Evolutionary conservation across 2,329 filamentous ascomycete genomes (phyloP).

Genomic region (Cladosporium sp.): DNA sequence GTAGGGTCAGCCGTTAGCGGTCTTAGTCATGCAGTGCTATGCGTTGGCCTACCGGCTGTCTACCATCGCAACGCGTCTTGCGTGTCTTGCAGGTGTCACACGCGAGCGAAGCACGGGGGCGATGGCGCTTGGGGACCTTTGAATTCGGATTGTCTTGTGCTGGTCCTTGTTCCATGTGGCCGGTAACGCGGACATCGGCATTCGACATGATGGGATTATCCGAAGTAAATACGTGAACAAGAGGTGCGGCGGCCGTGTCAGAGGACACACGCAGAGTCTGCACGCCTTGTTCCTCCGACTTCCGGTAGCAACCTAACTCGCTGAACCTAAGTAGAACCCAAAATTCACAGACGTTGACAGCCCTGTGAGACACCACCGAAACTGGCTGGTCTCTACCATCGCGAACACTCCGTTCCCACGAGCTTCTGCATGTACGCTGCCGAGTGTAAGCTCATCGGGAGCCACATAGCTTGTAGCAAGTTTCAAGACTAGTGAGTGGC

Average conservation of each 20-base stretch:
- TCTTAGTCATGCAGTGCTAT: constrained; percentile 7
- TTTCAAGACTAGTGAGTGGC: neutral
- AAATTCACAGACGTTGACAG: neutral
- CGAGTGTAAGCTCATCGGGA: neutral
- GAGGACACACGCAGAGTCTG: constrained; percentile 5
- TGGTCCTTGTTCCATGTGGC: neutral
- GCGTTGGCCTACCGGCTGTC: constrained; percentile 20
- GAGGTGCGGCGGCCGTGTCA: neutral
- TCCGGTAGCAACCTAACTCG: constrained; percentile 5
- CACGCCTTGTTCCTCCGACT: constrained; percentile 5
- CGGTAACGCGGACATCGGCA: neutral
- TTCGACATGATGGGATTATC: constrained; percentile 3
- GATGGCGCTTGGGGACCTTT: constrained; percentile 9
- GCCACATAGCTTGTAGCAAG: neutral
- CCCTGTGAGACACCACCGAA: neutral
- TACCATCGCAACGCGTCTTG: constrained; percentile 24
- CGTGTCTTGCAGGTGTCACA: constrained; percentile 23
- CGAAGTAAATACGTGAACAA: constrained; percentile 3
- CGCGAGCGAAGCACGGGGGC: constrained; percentile 23
- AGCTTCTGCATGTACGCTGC: neutral
- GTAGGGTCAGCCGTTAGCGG: constrained; percentile 6
- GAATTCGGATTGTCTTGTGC: neutral
- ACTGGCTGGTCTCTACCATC: neutral
- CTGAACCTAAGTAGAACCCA: constrained; percentile 3
- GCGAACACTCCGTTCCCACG: neutral